Evolutionary conservation across 192 early-diverging fungal species (phyloP), one percentile per base, ranked within the genome.

Genomic region (Coemansia sp.): DNA sequence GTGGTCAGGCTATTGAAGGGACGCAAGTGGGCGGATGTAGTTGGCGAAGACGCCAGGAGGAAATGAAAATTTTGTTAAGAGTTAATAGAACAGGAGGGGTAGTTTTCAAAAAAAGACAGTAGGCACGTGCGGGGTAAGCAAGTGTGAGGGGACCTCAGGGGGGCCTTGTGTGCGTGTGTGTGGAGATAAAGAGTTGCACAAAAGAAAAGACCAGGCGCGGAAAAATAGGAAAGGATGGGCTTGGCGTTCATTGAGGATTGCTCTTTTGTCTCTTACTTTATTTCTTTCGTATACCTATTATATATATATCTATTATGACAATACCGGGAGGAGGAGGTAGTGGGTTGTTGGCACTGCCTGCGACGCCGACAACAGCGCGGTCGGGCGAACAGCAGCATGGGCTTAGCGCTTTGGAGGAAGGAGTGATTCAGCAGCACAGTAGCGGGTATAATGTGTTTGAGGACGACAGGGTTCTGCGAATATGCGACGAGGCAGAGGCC

Each of bases 1-100:
- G 79, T 95, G 44, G 74, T 91, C 18, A 79, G 85, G 40, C 79
- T 86, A 68, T 80, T 97, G 72, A 79, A 89, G 60, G 91, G 91
- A 12, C 87, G 87, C 69, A 94, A 81, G 44, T 97, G 95, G 95
- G 75, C 69, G 0, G 81, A 83, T 41, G 49, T 86, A n/a, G 47
- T 86, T 38, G 85, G 85, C 70, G 74, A 79, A 27, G 84, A 86
- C 29, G 63, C 53, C 16, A 69, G 78, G 47, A 50, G 52, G 55
- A 31, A 68, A 16, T 63, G 22, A 31, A 36, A 44, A 0, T 5
- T 0, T 41, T 20, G 24, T 24, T 27, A 27, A 27, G 20, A 31
- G 10, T 68, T 57, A 34, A 55, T 40, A 34, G 41, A 44, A 15
- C 5, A 15, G 5, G n/a, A 27, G n/a, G 29, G 9, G 11, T 31